These are phyloP conservation scores for Colletotrichum truncatum DNA, from an alignment of 2,329 filamentous ascomycete genomes.

Conservation along the genomic window DNA sequence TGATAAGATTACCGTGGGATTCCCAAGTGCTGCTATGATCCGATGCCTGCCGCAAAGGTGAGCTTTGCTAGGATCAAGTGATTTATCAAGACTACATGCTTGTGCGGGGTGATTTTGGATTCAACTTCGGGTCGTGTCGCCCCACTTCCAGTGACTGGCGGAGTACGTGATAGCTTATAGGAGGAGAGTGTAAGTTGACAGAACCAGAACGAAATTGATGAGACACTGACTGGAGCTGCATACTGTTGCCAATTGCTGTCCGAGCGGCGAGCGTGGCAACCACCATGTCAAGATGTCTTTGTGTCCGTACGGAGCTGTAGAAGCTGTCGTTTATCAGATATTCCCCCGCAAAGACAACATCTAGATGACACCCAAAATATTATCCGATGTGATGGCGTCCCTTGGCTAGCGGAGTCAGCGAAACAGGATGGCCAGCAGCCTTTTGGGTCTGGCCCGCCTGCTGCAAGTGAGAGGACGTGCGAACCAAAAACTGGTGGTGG, in stretches of 20 bases:
- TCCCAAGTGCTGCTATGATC: neutral
- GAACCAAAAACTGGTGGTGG: neutral
- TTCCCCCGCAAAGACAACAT: neutral
- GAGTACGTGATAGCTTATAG: neutral
- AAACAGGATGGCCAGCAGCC: neutral
- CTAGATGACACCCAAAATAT: neutral
- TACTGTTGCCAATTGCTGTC: neutral
- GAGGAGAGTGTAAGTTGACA: neutral
- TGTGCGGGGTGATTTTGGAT: neutral
- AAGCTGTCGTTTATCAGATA: neutral
- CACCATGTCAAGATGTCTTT: neutral
- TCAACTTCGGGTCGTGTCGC: neutral
- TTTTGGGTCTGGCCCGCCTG: neutral
- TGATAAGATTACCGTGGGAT: neutral
- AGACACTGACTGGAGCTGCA: neutral
- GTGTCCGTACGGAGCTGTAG: neutral
- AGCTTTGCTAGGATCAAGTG: neutral
- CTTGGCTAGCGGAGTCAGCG: neutral
- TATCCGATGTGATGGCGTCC: constrained; percentile 1
- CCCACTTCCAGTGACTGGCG: neutral
- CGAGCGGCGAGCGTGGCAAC: neutral
- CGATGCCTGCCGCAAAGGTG: neutral
- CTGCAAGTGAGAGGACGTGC: constrained; percentile 7
- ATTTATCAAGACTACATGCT: neutral
- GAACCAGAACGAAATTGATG: neutral